phyloP scores from a whole-genome alignment of 805 yeast genomes.

The Jamesozyma rosinii region DNA sequence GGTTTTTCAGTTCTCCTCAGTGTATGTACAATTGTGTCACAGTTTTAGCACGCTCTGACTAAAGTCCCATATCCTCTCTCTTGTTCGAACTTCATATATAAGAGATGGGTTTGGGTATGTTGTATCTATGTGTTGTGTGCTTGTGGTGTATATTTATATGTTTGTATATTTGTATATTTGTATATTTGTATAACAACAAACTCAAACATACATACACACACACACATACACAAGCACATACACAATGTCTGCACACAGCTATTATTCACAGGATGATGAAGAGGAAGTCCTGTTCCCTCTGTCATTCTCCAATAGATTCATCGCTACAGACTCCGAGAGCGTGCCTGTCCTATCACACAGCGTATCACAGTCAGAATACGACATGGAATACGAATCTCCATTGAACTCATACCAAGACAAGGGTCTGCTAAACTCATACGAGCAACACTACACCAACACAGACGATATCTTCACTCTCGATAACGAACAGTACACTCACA shows the following conservation, averaged over 20 bases:
- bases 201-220: not conserved
- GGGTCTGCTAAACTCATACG: conserved; percentile 1
- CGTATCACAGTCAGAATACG: not conserved
- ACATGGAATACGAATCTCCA: conserved; percentile 1
- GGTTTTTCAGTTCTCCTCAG: too few relatives aligned
- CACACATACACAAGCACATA: not conserved
- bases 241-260: not conserved
- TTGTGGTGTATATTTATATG: not conserved
- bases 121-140: too few relatives aligned
- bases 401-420: conserved; percentile 5
- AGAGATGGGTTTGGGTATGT: too few relatives aligned
- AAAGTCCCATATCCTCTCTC: too few relatives aligned
- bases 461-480: conserved; percentile 2
- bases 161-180: too few relatives aligned
- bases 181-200: too few relatives aligned
- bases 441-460: not conserved
- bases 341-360: conserved; percentile 8
- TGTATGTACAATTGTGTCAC: too few relatives aligned
- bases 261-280: conserved; percentile 2
- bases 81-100: too few relatives aligned
- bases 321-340: not conserved
- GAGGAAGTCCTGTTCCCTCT: conserved; percentile 11
- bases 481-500: not conserved
- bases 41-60: too few relatives aligned
- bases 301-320: conserved; percentile 4